Base-by-base conservation (phyloP, 345 rosid species). In the Reutealis trisperma region DNA sequence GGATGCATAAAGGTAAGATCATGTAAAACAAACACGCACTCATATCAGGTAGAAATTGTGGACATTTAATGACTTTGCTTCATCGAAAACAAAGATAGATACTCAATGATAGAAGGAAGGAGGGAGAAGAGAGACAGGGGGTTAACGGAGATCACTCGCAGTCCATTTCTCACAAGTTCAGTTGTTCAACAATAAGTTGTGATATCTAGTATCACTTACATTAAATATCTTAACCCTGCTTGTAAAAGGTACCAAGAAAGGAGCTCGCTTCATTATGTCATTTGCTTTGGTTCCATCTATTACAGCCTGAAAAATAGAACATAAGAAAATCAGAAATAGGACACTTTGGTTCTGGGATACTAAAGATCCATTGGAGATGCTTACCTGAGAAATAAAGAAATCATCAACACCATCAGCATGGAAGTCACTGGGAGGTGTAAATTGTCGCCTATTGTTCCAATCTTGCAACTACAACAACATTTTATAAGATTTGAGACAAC, bases 221-320 rank as follows among this genome's bases (percentile, higher is more conserved):
- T 91, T 87, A 83, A 92, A 92, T 75, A 96, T 92, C 84, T 93
- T 94, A 74, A 91, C 99, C 82, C 99, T 89, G 89, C 94, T 89
- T 54, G 98, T 94, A 82, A 96, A 96, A 64, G 98, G 98, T 72
- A 96, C 83, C 91, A 96, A 83, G 86, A 94, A 96, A 54, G 99
- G 97, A 84, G 99, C 99, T 85, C 88, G 92, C 87, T 85, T 94
- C 88, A 96, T 77, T 86, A 96, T 96, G 82, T 89, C 97, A 84
- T 91, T 83, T 49, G 98, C 99, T 85, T 90, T 89, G 70, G 97
- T 90, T 78, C 97, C 94, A 77, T 92, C 97, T 44, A 88, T 74
- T 54, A 78, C 82, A 76, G 99, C 99, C 99, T 96, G 86, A 59
- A 79, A 77, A 75, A 74, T 62, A 72, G 62, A 68, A 62, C 13